phyloP scores from a whole-genome alignment of 306 rosid species.

The Acacia acuminata region DNA sequence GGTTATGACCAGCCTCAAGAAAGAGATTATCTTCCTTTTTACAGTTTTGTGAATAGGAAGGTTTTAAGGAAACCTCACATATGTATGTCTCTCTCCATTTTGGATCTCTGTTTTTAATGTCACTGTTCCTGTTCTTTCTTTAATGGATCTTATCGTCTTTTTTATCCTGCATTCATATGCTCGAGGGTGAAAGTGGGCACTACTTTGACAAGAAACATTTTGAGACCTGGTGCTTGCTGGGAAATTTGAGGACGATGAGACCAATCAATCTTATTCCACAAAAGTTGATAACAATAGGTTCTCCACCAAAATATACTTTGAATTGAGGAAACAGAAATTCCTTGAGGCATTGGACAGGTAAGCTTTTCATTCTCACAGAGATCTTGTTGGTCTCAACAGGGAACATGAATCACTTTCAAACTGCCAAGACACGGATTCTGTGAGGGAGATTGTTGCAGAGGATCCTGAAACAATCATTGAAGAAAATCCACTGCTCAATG shows the following conservation, averaged over 20 bases:
- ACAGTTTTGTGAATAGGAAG: slow-evolving; percentile 38
- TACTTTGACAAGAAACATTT: slow-evolving; percentile 43
- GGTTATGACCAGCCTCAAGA: slow-evolving; percentile 18
- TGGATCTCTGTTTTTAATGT: neutral
- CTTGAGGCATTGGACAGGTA: slow-evolving; percentile 56
- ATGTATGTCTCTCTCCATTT: neutral
- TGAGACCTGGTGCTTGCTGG: slow-evolving; percentile 41
- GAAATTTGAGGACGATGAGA: slow-evolving; percentile 50
- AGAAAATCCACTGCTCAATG: neutral
- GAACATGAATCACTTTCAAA: slow-evolving; percentile 17
- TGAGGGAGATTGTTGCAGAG: neutral
- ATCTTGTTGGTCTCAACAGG: slow-evolving; percentile 18
- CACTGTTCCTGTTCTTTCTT: neutral
- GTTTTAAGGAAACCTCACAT: slow-evolving; percentile 36
- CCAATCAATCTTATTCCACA: slow-evolving; percentile 41
- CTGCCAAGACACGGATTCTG: slow-evolving; percentile 29
- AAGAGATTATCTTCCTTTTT: slow-evolving; percentile 37
- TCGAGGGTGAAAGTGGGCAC: slow-evolving; percentile 48
- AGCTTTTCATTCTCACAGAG: neutral
- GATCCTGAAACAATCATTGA: no score
- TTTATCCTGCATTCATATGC: slow-evolving; percentile 35
- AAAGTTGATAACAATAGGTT: slow-evolving; percentile 19
- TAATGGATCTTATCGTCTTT: neutral
- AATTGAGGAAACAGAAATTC: slow-evolving; percentile 44
- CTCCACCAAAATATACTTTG: slow-evolving; percentile 47